Base-by-base conservation (phyloP, 345 rosid species). In the Carallia brachiata region DNA sequence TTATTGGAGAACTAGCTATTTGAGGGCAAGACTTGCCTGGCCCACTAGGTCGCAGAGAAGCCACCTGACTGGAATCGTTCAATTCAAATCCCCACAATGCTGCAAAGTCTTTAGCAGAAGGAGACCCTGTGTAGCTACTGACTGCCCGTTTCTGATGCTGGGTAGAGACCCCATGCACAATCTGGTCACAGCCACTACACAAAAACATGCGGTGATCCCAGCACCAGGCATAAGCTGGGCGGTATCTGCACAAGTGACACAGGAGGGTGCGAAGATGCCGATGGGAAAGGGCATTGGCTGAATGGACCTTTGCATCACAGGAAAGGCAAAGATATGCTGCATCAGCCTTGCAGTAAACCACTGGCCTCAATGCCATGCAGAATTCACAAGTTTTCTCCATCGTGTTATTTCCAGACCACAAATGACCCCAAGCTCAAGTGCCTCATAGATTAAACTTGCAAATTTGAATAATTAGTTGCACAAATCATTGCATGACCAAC, bases 271-370 rank as follows among this genome's bases (percentile, higher is more conserved):
- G 88, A 62, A 88, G 80, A 84, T 93, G 98, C 64, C 92, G 71
- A 55, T 82, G 80, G 2, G 93, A 90, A 67, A 93, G 87, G 63
- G 96, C 80, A 73, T 90, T 93, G 53, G 97, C 96, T 37, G 97
- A 93, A 83, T 93, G 98, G 56, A 93, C 90, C 79, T 85, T 90
- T 0, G 90, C 85, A 70, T 93, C 98, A 67, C 98, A 90, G 18
- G 90, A 82, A 58, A 93, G 83, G 75, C 98, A 93, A 62, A 93
- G 88, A 74, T 67, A 86, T 12, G 97, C 97, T 27, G 87, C 84
- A 77, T 93, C 98, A n/a, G 98, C 86, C 68, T 83, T 85, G 69
- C 96, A 93, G 68, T 89, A 89, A 72, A 89, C 86, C 30, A 89
- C 82, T 4, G 97, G 88, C 84, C 88, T 89, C 71, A 76, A 81